These are phyloP conservation scores for Saprolegnia diclina DNA, from an alignment of 352 stramenopile genomes.

Conservation along the genomic window DNA sequence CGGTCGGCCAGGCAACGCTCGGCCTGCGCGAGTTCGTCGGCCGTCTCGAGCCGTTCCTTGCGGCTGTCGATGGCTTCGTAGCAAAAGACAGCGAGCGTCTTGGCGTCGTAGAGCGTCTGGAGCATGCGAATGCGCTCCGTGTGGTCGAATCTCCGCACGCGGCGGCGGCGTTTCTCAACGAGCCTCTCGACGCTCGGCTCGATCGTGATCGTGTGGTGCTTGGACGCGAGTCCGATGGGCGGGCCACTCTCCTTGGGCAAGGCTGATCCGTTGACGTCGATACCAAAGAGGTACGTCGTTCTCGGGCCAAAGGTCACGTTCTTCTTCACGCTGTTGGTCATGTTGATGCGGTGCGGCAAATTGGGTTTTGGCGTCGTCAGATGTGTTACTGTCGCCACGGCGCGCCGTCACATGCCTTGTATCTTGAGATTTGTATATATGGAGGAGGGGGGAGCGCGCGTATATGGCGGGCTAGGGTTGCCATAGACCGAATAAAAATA, in stretches of 20 bases:
- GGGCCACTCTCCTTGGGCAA: constrained; percentile 22
- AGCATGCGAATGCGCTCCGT: constrained; percentile 20
- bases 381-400: neutral
- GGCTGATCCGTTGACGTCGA: constrained; percentile 12
- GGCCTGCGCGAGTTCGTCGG: constrained; percentile 2
- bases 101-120: constrained; percentile 14
- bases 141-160: constrained; percentile 21
- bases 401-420: neutral
- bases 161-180: neutral
- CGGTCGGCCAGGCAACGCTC: neutral
- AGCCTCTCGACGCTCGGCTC: neutral
- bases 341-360: neutral
- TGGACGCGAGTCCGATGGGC: constrained; percentile 15
- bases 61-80: constrained; percentile 23
- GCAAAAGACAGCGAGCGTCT: constrained; percentile 20
- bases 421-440: neutral
- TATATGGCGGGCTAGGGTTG: neutral
- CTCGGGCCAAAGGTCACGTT: constrained; percentile 13
- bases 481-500: neutral
- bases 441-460: neutral
- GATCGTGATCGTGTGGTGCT: constrained; percentile 6
- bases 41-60: constrained; percentile 4
- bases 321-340: neutral
- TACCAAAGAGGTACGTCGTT: constrained; percentile 20
- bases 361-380: neutral